Conservation (phyloP, 192 early-diverging fungal genomes). For the Martensiomyces pterosporus region DNA sequence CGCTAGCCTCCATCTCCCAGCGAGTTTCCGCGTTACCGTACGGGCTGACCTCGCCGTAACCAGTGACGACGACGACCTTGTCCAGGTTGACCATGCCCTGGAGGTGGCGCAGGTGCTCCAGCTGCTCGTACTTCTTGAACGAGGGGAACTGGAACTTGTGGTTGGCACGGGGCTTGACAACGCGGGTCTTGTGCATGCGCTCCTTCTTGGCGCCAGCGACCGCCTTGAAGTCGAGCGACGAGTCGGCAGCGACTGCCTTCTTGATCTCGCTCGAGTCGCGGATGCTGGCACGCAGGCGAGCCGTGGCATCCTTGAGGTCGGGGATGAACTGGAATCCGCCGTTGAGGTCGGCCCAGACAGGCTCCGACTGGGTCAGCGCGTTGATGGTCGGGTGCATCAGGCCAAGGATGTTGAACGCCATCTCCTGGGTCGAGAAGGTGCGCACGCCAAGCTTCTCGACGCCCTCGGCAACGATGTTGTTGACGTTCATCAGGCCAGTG, state of each 20-base stretch:
- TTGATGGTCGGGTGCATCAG: conserved; percentile 77
- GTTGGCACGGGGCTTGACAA: conserved; percentile 85
- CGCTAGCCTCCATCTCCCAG: conserved; percentile 90
- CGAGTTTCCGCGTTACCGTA: conserved; percentile 84
- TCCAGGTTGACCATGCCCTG: conserved; percentile 80
- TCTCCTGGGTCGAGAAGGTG: conserved; percentile 84
- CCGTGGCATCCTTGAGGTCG: conserved; percentile 75
- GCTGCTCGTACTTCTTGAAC: conserved; percentile 59
- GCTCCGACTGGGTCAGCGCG: conserved; percentile 66
- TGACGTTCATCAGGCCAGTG: conserved; percentile 83
- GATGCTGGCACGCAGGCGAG: conserved; percentile 69
- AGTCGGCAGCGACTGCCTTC: conserved; percentile 76
- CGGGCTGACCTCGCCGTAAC: conserved; percentile 86
- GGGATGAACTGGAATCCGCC: conserved; percentile 87
- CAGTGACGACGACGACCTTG: conserved; percentile 80
- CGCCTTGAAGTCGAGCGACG: conserved; percentile 72
- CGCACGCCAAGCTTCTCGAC: conserved; percentile 79
- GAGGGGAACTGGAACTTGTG: conserved; percentile 87
- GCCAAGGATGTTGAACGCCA: conserved; percentile 87
- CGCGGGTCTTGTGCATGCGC: conserved; percentile 55
- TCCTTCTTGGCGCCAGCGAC: conserved; percentile 69
- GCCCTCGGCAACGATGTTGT: conserved; percentile 84
- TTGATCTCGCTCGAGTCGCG: conserved; percentile 83
- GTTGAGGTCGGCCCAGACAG: conserved; percentile 85
- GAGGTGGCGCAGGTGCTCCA: conserved; percentile 57